Base-by-base conservation (phyloP, 352 stramenopile genomes). In the Elongisporangium senticosum region DNA sequence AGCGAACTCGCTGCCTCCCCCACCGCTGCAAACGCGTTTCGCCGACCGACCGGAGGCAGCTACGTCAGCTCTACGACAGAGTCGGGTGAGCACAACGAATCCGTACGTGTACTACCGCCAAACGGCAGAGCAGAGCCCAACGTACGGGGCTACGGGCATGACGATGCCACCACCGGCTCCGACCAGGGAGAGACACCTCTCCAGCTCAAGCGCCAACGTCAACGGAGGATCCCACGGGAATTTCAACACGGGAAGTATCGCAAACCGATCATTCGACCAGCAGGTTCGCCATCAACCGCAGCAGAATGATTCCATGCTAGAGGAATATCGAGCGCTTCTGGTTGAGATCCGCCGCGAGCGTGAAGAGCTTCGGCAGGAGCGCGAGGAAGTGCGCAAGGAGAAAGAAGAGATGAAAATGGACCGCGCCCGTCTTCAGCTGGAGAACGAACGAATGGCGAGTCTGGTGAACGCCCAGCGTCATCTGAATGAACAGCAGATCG, bases 351-450 rank as follows among this genome's bases (percentile, higher is more conserved):
- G 83, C 7, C 72, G 69, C 47, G 83, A 93, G 60, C 79, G 80
- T 7, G 75, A 86, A n/a, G 76, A 90, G 61, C 60, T 93, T 2
- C 80, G 83, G 3, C 74, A 74, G 14, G 83, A 93, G 52, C 78
- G 79, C 48, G 80, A 90, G 20, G 80, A 89, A 40, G 23, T 89
- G 8, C 77, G 80, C 2, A 68, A 68, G 3, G 83, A 90, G 51
- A 88, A 85, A 49, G 83, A 92, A 33, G 78, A 88, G 21, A n/a
- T 92, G n/a, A 79, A 80, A 1, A 70, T 89, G 22, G 79, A 92
- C 28, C 72, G 79, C 39, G 67, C 71, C 37, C 59, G 86, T 24
- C 60, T 90, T 53, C 80, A 90, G 56, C 62, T 90, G 40, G 83
- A 93, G 51, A 93, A 90, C 43, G 83, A 93, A 62, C 79, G 79